phyloP scores from a whole-genome alignment of 2,329 filamentous ascomycete species.

The Claviceps spartinae region DNA sequence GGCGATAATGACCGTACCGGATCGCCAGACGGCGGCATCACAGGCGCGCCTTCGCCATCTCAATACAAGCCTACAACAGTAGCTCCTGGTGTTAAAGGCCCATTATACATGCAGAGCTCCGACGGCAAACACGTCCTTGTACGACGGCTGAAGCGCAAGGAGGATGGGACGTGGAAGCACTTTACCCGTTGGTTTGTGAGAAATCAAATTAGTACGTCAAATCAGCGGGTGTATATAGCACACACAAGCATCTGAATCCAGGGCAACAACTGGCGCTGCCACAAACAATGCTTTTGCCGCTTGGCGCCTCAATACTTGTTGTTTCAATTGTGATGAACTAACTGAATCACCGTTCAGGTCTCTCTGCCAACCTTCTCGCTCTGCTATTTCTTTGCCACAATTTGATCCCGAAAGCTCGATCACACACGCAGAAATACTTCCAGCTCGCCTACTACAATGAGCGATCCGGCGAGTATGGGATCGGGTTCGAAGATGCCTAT shows the following conservation, averaged over 20 bases:
- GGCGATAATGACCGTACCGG: conserved; percentile 1
- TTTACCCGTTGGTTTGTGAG: conserved; percentile 58
- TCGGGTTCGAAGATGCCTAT: conserved; percentile 67
- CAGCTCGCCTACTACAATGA: conserved; percentile 71
- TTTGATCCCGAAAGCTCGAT: conserved; percentile 66
- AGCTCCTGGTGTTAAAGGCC: conserved; percentile 22
- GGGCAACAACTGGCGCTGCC: too few relatives aligned
- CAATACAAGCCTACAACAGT: conserved; percentile 15
- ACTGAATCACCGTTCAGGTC: conserved; percentile 30
- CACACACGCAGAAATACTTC: conserved; percentile 78
- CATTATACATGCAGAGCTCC: conserved; percentile 43
- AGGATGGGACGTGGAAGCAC: conserved; percentile 46
- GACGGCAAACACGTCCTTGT: conserved; percentile 39
- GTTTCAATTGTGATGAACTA: not conserved
- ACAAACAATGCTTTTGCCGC: too few relatives aligned
- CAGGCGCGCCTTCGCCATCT: conserved; percentile 13
- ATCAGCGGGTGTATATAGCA: too few relatives aligned
- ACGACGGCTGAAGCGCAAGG: conserved; percentile 45
- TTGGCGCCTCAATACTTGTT: too few relatives aligned
- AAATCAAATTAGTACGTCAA: conserved; percentile 62
- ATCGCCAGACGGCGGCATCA: conserved; percentile 8
- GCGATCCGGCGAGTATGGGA: conserved; percentile 53
- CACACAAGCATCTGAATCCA: too few relatives aligned
- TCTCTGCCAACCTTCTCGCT: conserved; percentile 74
- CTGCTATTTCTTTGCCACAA: conserved; percentile 72